phyloP scores from a whole-genome alignment of 2,329 filamentous ascomycete species.

The Apiospora saccharicola region DNA sequence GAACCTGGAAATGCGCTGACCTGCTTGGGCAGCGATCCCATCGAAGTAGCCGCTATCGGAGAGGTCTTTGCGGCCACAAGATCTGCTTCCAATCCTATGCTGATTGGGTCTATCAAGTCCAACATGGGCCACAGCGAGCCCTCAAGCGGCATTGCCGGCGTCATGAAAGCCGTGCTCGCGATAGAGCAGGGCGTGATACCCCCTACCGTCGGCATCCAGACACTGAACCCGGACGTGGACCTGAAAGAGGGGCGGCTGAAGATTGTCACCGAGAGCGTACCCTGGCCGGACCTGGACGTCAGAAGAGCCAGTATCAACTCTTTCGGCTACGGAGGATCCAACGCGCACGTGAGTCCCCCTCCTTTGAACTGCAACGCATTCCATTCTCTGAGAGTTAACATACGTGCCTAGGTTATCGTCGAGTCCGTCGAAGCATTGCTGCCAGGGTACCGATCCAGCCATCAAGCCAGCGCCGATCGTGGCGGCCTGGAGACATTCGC shows the following conservation, averaged over 20 bases:
- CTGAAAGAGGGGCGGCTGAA: conserved; percentile 31
- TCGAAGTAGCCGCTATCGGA: conserved; percentile 46
- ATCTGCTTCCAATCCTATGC: too few species aligned
- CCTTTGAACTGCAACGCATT: too few species aligned
- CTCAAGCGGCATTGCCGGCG: conserved; percentile 36
- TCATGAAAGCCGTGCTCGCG: conserved; percentile 35
- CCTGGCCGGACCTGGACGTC: conserved; percentile 33
- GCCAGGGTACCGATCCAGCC: too few species aligned
- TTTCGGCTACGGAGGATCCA: conserved; percentile 46
- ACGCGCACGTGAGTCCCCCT: conserved; percentile 41
- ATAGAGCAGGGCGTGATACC: conserved; percentile 40
- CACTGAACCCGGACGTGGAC: conserved; percentile 36
- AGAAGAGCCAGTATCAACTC: conserved; percentile 41
- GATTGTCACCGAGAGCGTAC: conserved; percentile 30
- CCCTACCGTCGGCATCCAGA: conserved; percentile 34
- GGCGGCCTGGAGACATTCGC: too few species aligned
- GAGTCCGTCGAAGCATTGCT: too few species aligned
- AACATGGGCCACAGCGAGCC: conserved; percentile 37
- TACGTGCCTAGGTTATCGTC: too few species aligned
- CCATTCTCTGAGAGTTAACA: too few species aligned
- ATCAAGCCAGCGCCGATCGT: too few species aligned
- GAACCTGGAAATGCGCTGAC: too few species aligned
- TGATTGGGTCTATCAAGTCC: conserved; percentile 25
- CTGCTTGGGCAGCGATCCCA: too few species aligned
- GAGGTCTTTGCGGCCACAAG: conserved; percentile 14